These are phyloP conservation scores for Trichopus zeylanicus DNA, from an alignment of 116 monocot species.

Conservation along the genomic window DNA sequence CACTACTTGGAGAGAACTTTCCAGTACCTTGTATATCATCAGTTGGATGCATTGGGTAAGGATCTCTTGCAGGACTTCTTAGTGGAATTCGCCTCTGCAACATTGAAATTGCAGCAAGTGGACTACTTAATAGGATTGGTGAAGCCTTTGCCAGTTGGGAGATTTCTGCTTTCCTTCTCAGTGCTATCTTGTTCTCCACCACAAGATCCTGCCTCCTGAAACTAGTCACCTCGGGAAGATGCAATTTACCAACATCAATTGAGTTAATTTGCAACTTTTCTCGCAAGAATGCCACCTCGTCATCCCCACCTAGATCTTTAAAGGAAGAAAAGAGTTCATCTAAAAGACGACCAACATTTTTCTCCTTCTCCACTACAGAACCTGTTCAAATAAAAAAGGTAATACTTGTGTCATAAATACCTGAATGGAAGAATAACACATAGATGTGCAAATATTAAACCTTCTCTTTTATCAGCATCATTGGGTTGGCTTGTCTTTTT, in stretches of 20 bases:
- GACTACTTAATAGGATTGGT: conserved; percentile 9
- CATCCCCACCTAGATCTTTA: conserved; percentile 24
- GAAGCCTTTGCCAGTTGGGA: conserved; percentile 1
- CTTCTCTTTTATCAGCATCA: conserved; percentile 4
- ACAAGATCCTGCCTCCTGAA: not conserved
- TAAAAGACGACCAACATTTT: conserved; percentile 16
- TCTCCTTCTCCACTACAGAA: conserved; percentile 13
- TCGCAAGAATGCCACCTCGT: conserved; percentile 23
- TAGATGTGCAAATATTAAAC: not conserved
- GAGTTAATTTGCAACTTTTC: conserved; percentile 23
- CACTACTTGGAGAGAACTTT: conserved; percentile 1
- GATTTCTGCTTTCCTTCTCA: not conserved
- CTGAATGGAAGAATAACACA: not conserved
- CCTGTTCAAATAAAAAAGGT: conserved; percentile 7
- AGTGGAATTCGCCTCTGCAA: conserved; percentile 12
- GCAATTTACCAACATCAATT: conserved; percentile 23
- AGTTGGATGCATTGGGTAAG: not conserved
- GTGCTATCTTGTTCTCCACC: not conserved
- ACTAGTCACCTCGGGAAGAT: conserved; percentile 16
- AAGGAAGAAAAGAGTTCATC: conserved; percentile 21
- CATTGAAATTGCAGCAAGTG: conserved; percentile 25
- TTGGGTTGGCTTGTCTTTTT: not conserved
- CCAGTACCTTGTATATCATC: conserved; percentile 1
- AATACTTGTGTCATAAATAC: not conserved
- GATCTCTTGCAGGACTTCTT: not conserved